Percentiles rank a stretch among this genome's conserved stretches.
These are phyloP conservation scores for Aureobasidium namibiae DNA, from an alignment of 2,329 filamentous ascomycete genomes.

Conservation along the genomic window DNA sequence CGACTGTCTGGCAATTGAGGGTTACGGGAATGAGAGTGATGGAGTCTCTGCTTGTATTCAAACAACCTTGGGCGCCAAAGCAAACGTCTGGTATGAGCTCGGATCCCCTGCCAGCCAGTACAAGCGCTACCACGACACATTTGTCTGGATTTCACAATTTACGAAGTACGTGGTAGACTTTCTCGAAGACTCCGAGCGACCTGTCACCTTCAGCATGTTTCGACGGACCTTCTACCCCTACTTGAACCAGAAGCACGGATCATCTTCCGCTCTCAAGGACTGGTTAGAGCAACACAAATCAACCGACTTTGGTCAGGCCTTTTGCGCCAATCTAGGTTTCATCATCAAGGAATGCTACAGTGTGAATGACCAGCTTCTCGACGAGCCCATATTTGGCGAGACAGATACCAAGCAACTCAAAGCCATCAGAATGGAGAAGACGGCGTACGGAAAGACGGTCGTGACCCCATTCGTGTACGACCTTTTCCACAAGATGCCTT, in stretches of 20 bases:
- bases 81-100: constrained; percentile 57
- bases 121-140: constrained; percentile 50
- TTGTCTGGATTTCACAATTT: constrained; percentile 63
- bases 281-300: constrained; percentile 48
- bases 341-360: constrained; percentile 57
- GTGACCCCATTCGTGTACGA: constrained; percentile 62
- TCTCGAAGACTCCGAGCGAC: constrained; percentile 29
- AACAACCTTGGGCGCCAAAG: constrained; percentile 33
- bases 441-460: constrained; percentile 40
- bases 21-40: constrained; percentile 49
- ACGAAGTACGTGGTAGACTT: constrained; percentile 67
- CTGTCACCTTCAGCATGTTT: constrained; percentile 51
- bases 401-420: constrained; percentile 22
- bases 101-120: constrained; percentile 52
- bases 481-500: constrained; percentile 57
- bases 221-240: constrained; percentile 48
- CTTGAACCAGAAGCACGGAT: constrained; percentile 41
- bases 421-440: constrained; percentile 22
- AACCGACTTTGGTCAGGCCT: constrained; percentile 54
- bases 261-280: constrained; percentile 33
- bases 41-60: constrained; percentile 51
- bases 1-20: constrained; percentile 53
- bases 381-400: constrained; percentile 32
- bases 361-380: constrained; percentile 29
- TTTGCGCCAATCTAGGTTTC: constrained; percentile 54